Evolutionary conservation across 768 basidiomycete species (phyloP).

Genomic region (Exidia glandulosa): DNA sequence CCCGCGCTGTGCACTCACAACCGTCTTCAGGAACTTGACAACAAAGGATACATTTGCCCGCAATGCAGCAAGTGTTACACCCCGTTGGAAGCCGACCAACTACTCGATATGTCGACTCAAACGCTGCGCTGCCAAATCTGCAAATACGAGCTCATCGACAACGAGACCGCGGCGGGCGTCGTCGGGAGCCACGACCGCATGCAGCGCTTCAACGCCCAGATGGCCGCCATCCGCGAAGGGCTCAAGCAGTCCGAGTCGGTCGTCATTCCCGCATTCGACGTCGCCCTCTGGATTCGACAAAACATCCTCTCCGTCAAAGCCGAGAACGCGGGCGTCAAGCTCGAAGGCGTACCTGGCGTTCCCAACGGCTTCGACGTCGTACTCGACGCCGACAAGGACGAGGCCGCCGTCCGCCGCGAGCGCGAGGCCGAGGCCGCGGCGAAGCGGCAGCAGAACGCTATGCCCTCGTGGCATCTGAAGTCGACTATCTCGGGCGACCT

Average conservation of each 20-base stretch:
- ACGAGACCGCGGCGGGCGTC: constrained; percentile 81
- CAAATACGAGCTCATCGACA: constrained; percentile 68
- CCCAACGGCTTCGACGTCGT: constrained; percentile 80
- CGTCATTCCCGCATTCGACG: constrained; percentile 75
- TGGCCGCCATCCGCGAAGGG: constrained; percentile 77
- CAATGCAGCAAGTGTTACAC: constrained; percentile 76
- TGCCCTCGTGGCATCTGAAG: constrained; percentile 92
- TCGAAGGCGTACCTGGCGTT: constrained; percentile 36
- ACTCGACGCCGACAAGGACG: constrained; percentile 82
- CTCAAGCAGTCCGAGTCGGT: constrained; percentile 83
- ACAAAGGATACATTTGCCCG: constrained; percentile 95
- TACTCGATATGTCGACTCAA: constrained; percentile 61
- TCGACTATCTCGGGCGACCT: constrained; percentile 91
- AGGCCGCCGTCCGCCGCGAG: constrained; percentile 59
- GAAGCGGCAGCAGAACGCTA: constrained; percentile 79
- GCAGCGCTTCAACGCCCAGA: constrained; percentile 89
- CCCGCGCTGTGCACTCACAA: not conserved
- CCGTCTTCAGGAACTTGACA: constrained; percentile 70
- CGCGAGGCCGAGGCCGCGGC: constrained; percentile 72
- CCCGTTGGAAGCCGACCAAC: constrained; percentile 72
- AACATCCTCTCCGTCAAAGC: constrained; percentile 28
- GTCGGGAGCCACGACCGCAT: constrained; percentile 85
- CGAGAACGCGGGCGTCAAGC: not conserved
- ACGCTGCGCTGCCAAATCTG: constrained; percentile 83
- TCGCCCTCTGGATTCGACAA: constrained; percentile 68